These are phyloP conservation scores for Aspergillus latus DNA, from an alignment of 2,329 filamentous ascomycete genomes.

Conservation along the genomic window DNA sequence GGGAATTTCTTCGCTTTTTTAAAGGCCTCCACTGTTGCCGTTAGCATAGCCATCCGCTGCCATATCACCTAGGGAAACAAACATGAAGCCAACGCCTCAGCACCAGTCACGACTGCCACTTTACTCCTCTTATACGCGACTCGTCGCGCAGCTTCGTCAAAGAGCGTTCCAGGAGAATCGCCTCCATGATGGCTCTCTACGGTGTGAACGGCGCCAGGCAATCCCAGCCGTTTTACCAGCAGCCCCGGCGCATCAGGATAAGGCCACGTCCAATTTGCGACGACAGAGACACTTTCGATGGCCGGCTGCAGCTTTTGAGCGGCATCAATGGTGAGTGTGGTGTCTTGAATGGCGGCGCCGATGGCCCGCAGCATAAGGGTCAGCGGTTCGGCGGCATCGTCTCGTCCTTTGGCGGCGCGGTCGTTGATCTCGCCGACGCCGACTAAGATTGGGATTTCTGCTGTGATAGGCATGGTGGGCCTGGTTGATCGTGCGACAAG, in stretches of 20 bases:
- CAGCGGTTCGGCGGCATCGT: slow-evolving; percentile 59
- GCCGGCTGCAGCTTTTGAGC: slow-evolving; percentile 42
- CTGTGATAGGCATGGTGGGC: neutral
- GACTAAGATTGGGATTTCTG: slow-evolving; percentile 55
- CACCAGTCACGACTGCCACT: slow-evolving; percentile 62
- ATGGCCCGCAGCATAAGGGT: slow-evolving; percentile 60
- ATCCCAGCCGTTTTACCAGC: slow-evolving; percentile 51
- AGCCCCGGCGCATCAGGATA: slow-evolving; percentile 60
- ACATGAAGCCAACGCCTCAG: slow-evolving; percentile 62
- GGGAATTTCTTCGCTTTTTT: slow-evolving; percentile 53
- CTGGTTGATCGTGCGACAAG: neutral
- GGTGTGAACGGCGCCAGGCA: slow-evolving; percentile 48
- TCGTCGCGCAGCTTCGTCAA: slow-evolving; percentile 63
- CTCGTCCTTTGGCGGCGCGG: slow-evolving; percentile 46
- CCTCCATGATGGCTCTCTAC: slow-evolving; percentile 61
- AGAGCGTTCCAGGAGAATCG: slow-evolving; percentile 60
- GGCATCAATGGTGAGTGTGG: slow-evolving; percentile 21
- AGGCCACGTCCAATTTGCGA: slow-evolving; percentile 60
- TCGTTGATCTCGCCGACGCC: slow-evolving; percentile 65
- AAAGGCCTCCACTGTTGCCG: slow-evolving; percentile 7
- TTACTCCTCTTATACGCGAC: slow-evolving; percentile 55
- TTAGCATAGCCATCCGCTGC: neutral
- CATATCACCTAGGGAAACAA: slow-evolving; percentile 15
- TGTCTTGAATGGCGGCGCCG: slow-evolving; percentile 51
- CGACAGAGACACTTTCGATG: slow-evolving; percentile 61